Conservation (phyloP, 2,329 filamentous ascomycete genomes). For the Orbilia quercus region DNA sequence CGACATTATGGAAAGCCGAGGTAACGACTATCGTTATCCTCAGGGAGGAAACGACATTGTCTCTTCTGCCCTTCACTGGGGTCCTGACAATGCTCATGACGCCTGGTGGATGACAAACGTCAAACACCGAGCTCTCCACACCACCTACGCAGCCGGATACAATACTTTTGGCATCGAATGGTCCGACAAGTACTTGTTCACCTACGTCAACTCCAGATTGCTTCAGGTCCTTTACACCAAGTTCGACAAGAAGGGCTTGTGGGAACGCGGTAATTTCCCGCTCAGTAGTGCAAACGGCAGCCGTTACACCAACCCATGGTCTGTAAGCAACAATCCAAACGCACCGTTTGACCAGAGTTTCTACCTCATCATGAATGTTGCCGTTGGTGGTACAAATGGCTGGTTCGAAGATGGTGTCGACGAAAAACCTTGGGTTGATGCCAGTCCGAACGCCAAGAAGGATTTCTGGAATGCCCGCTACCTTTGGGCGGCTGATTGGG, state of each 20-base stretch:
- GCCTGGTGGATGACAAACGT: conserved; percentile 86
- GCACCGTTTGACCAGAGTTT: conserved; percentile 81
- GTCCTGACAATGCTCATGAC: conserved; percentile 76
- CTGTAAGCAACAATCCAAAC: conserved; percentile 69
- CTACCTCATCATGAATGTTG: conserved; percentile 80
- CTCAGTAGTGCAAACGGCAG: conserved; percentile 74
- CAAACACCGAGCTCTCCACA: conserved; percentile 79
- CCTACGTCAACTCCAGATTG: conserved; percentile 82
- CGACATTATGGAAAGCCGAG: conserved; percentile 82
- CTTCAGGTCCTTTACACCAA: conserved; percentile 83
- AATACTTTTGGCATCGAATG: conserved; percentile 86
- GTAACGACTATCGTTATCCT: conserved; percentile 80
- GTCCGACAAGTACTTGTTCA: conserved; percentile 89
- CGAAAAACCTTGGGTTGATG: conserved; percentile 83
- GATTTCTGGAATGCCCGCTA: conserved; percentile 80
- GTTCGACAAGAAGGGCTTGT: conserved; percentile 74
- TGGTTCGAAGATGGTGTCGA: conserved; percentile 81
- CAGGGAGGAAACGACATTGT: conserved; percentile 85
- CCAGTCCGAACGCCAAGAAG: conserved; percentile 72
- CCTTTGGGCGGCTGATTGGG: conserved; percentile 77
- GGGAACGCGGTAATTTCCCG: conserved; percentile 76
- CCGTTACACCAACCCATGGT: conserved; percentile 73
- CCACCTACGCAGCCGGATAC: conserved; percentile 75
- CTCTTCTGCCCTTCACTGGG: conserved; percentile 84
- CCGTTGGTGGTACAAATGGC: conserved; percentile 80